Evolutionary conservation across 1,284 basidiomycete species (phyloP), one percentile per base, ranked within the genome.

Genomic region (Moniliella sp.): DNA sequence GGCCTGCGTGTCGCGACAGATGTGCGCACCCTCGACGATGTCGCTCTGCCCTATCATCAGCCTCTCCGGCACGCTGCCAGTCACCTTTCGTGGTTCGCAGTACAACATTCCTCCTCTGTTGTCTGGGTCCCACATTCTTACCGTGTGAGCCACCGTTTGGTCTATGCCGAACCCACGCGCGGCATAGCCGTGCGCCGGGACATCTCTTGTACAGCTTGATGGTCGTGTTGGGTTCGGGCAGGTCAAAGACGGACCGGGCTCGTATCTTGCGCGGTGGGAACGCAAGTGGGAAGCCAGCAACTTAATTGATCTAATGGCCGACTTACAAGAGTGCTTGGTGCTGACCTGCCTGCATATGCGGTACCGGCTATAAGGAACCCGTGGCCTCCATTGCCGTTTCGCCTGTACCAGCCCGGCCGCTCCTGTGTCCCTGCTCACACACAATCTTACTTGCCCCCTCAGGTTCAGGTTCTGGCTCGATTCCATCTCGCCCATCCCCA

Each of bases 51-150:
- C 69, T 94, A 69, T 99, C 10, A 72, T 97, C 36, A 82, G 78
- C 37, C 49, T 93, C 1, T 78, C 86, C 48, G 91, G 91, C 7
- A 74, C 93, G 1, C 67, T 99, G 0, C 86, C 83, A 1, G 86
- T 97, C 44, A 61, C 69, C 0, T 93, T 74, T 63, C 71, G 76
- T 31, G 66, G 67, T 3, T 65, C 72, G 0, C 69, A 76, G 0
- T 99, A 99, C 66, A 81, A 97, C 61, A 94, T 97, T n/a, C n/a
- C 46, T 91, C 91, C 2, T 63, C 94, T 48, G 72, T 78, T 10
- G 48, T 91, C 41, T 97, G 88, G 88, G 38, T 59, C 3, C 51
- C 51, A 3, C 36, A 40, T 11, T 42, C 36, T 8, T 57, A 52
- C 28, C 51, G 53, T 2, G 67, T 69, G 26, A 65, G 67, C 17